Base-by-base conservation (phyloP, 139 green algal species). In the Dunaliella primolecta region DNA sequence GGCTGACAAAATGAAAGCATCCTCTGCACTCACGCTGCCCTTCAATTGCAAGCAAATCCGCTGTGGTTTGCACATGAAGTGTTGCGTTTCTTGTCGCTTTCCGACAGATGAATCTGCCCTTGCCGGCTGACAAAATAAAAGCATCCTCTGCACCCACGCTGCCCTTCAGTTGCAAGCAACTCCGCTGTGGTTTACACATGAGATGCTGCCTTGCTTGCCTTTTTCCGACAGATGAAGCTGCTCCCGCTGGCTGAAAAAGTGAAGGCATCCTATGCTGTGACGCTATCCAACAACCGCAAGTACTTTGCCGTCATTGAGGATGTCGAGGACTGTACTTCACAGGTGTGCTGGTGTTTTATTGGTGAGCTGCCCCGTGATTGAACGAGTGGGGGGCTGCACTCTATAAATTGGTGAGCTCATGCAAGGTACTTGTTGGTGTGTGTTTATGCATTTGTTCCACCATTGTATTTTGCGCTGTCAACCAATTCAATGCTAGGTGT, bases 291-390 rank as follows among this genome's bases (percentile, higher is more conserved):
- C 81, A 90, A 88, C 87, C 35, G 34, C 30, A 90, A 90, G 70
- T 90, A 90, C 46, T 72, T 88, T 32, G 87, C 87, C 15, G 64
- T 74, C 29, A 74, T 77, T 27, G 87, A 90, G 81, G 56, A 87
- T 32, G 33, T 85, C 35, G 71, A 76, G 25, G 75, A 33, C 75
- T 27, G n/a, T 3, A 35, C 25, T 29, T 21, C 25, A 35, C 72
- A 32, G 72, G 29, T 32, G 72, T 21, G 72, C 7, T 21, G 11
- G 11, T 30, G 72, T 7, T 30, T 31, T 7, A 32, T 24, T 31
- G 24, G 7, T 21, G 11, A 21, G 72, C 72, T 7, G 24, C 27
- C 25, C 25, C 21, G 21, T 29, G 46, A 24, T 24, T 32, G 75
- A 30, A 32, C 31, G 32, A 30, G 3, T 80, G 2, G 31, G 3